These are phyloP conservation scores for Globisporangium cystogenes DNA, from an alignment of 352 stramenopile species.

Conservation along the genomic window DNA sequence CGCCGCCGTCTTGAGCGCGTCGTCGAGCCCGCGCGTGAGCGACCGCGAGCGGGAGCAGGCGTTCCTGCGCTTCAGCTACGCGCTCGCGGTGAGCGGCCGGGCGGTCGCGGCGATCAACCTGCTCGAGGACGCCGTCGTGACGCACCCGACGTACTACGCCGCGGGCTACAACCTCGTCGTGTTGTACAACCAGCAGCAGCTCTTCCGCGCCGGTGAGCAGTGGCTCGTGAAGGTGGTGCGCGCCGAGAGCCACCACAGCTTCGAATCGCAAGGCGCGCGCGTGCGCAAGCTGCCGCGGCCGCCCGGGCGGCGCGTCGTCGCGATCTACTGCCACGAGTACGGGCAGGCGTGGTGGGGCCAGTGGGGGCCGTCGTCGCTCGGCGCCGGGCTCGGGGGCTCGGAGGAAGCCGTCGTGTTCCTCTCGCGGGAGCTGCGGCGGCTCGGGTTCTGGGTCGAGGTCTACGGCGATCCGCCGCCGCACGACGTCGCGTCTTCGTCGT, in stretches of 20 bases:
- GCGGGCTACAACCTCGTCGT: constrained; percentile 50
- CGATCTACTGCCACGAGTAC: constrained; percentile 92
- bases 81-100: constrained; percentile 18
- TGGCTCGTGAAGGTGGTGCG: constrained; percentile 26
- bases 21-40: background rate
- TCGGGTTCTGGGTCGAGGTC: constrained; percentile 87
- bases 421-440: constrained; percentile 54
- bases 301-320: constrained; percentile 33
- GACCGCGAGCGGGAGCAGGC: constrained; percentile 21
- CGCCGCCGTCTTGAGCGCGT: constrained; percentile 4
- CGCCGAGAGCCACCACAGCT: constrained; percentile 26
- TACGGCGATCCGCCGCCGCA: constrained; percentile 62
- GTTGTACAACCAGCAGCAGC: constrained; percentile 21
- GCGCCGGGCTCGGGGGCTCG: constrained; percentile 75
- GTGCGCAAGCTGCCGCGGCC: constrained; percentile 28
- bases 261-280: constrained; percentile 14
- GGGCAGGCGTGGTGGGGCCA: constrained; percentile 84
- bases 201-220: constrained; percentile 26
- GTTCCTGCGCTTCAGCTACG: constrained; percentile 38
- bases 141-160: constrained; percentile 29
- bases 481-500: constrained; percentile 27
- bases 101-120: constrained; percentile 27
- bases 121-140: constrained; percentile 16
- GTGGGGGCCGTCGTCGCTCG: constrained; percentile 81
- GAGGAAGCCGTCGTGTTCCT: constrained; percentile 92